Conservation (phyloP, 2,329 filamentous ascomycete species). For the Aureobasidium leucospermi region DNA sequence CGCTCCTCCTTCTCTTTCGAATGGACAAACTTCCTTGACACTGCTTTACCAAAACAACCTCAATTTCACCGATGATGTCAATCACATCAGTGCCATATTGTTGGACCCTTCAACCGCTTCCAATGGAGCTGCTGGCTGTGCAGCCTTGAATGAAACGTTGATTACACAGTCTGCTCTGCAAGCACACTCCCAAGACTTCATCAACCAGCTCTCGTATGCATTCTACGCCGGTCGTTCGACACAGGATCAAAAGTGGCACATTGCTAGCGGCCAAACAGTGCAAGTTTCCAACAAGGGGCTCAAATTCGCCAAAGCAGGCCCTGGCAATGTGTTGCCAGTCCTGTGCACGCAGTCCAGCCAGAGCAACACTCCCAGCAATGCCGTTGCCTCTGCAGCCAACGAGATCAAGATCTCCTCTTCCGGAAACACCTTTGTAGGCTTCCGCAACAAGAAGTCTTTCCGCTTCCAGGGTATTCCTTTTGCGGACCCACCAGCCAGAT, state of each 20-base stretch:
- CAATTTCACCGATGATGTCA: constrained; percentile 45
- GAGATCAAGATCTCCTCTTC: constrained; percentile 33
- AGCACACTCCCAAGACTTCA: constrained; percentile 39
- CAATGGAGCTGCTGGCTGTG: constrained; percentile 38
- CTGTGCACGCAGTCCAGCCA: constrained; percentile 45
- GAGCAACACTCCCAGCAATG: constrained; percentile 27
- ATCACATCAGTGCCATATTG: constrained; percentile 46
- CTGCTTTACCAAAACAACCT: constrained; percentile 50
- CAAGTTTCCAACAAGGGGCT: neutral
- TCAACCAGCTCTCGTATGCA: constrained; percentile 39
- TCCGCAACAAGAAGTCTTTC: constrained; percentile 47
- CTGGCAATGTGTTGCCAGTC: constrained; percentile 36
- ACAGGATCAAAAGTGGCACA: constrained; percentile 35
- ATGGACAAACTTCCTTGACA: constrained; percentile 40
- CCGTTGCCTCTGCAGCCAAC: constrained; percentile 30
- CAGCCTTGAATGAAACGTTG: constrained; percentile 41
- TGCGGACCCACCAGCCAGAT: constrained; percentile 34
- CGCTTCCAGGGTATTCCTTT: constrained; percentile 43
- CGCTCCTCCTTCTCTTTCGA: constrained; percentile 19
- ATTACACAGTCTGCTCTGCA: constrained; percentile 36
- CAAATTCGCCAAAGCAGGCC: constrained; percentile 6
- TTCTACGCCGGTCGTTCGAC: constrained; percentile 34
- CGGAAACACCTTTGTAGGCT: constrained; percentile 44
- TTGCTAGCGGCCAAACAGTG: constrained; percentile 28
- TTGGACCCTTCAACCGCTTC: constrained; percentile 36